Conservation (phyloP, 2,329 filamentous ascomycete genomes). For the Lasiodiplodia theobromae region DNA sequence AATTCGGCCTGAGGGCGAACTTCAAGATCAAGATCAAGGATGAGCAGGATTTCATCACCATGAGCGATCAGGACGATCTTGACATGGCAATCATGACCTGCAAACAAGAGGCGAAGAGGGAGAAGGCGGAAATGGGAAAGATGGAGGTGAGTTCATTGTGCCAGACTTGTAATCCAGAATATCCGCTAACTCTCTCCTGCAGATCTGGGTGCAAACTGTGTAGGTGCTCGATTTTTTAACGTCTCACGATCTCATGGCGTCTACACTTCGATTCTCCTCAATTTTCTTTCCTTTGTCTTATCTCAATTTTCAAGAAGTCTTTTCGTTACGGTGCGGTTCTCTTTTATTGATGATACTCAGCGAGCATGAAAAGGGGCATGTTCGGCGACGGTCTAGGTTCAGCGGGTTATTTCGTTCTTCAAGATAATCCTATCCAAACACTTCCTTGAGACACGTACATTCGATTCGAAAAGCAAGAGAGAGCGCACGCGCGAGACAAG, state of each 20-base stretch:
- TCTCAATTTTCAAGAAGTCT: slow-evolving; percentile 14
- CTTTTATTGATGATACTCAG: slow-evolving; percentile 35
- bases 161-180: not conserved
- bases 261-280: slow-evolving; percentile 24
- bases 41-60: slow-evolving; percentile 95
- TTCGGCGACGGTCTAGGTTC: slow-evolving; percentile 30
- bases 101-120: slow-evolving; percentile 72
- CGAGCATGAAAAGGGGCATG: slow-evolving; percentile 35
- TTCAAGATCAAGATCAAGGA: slow-evolving; percentile 92
- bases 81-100: slow-evolving; percentile 82
- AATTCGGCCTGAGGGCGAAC: slow-evolving; percentile 77
- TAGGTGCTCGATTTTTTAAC: slow-evolving; percentile 27
- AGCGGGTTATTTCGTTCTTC: slow-evolving; percentile 28
- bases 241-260: slow-evolving; percentile 26
- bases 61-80: slow-evolving; percentile 95
- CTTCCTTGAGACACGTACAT: slow-evolving; percentile 28
- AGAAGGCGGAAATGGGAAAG: slow-evolving; percentile 84
- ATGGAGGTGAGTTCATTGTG: slow-evolving; percentile 76
- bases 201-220: slow-evolving; percentile 29
- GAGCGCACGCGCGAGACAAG: slow-evolving; percentile 10
- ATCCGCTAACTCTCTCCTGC: not conserved
- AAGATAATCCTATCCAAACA: slow-evolving; percentile 27
- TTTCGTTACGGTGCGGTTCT: slow-evolving; percentile 14
- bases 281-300: slow-evolving; percentile 19
- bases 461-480: slow-evolving; percentile 5